These are phyloP conservation scores for Fusarium pseudocircinatum DNA, from an alignment of 2,329 filamentous ascomycete species.

Conservation along the genomic window DNA sequence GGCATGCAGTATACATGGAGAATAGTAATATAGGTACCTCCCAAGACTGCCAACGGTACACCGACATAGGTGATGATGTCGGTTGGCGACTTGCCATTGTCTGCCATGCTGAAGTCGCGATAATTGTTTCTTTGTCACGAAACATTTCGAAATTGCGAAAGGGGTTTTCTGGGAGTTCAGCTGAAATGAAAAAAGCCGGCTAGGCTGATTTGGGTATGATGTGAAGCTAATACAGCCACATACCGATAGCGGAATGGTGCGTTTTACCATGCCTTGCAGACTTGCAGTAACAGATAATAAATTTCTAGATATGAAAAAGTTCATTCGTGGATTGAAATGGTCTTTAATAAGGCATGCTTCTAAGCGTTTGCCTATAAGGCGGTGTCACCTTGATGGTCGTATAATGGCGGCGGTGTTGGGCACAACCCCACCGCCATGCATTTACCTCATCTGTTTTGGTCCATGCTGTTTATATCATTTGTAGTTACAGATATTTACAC, in stretches of 20 bases:
- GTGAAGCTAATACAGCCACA: slow-evolving; percentile 4
- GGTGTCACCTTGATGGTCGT: accelerated
- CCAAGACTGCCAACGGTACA: slow-evolving; percentile 67
- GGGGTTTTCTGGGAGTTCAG: not conserved
- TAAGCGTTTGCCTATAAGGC: accelerated
- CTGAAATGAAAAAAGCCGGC: slow-evolving; percentile 7
- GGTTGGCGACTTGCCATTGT: slow-evolving; percentile 48
- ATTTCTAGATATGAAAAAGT: too few species aligned
- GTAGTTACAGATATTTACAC: too few species aligned
- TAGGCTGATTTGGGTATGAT: slow-evolving; percentile 15
- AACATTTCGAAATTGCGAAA: not conserved
- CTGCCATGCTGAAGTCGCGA: slow-evolving; percentile 41
- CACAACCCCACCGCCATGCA: accelerated
- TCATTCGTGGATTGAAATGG: not conserved
- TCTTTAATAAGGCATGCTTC: accelerated
- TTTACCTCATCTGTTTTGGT: too few species aligned
- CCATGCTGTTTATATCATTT: too few species aligned
- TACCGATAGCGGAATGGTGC: not conserved
- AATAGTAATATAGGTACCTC: slow-evolving; percentile 39
- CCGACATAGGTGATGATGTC: slow-evolving; percentile 67
- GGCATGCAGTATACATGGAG: not conserved
- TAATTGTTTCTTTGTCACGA: not conserved
- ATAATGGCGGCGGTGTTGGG: accelerated
- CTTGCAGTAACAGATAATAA: too few species aligned
- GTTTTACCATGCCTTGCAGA: not conserved